Evolutionary conservation across 2,329 filamentous ascomycete species (phyloP).

Genomic region (Phaeosphaeriaceae sp.): DNA sequence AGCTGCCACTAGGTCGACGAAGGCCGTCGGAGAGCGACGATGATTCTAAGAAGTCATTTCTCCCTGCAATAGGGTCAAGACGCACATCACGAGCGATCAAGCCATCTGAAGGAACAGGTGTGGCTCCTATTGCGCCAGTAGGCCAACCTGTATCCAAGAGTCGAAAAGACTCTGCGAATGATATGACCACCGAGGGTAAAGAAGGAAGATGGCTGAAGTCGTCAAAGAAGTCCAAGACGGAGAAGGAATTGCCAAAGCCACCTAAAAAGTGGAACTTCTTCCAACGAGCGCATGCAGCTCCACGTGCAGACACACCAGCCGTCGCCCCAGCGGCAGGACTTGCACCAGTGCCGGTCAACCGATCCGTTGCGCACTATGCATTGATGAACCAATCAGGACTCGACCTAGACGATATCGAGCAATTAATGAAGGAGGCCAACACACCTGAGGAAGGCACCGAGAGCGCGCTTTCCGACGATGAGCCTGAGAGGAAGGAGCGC

Average conservation of each 20-base stretch:
- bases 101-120: slow-evolving; percentile 23
- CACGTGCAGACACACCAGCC: slow-evolving; percentile 42
- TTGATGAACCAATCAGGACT: slow-evolving; percentile 58
- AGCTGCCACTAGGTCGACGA: slow-evolving; percentile 28
- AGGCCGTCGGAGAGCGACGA: slow-evolving; percentile 48
- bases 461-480: slow-evolving; percentile 26
- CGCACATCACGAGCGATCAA: slow-evolving; percentile 38
- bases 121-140: slow-evolving; percentile 17
- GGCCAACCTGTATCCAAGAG: slow-evolving; percentile 22
- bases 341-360: slow-evolving; percentile 39
- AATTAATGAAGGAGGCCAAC: slow-evolving; percentile 53
- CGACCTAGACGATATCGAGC: slow-evolving; percentile 54
- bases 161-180: slow-evolving; percentile 35
- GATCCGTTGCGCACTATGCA: slow-evolving; percentile 64
- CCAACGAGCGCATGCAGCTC: slow-evolving; percentile 54
- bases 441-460: slow-evolving; percentile 35
- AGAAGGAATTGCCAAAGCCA: slow-evolving; percentile 45
- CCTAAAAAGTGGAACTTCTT: slow-evolving; percentile 65
- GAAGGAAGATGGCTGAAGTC: slow-evolving; percentile 49
- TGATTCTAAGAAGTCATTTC: slow-evolving; percentile 41
- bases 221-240: slow-evolving; percentile 35
- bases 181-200: slow-evolving; percentile 34
- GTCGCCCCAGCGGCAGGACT: slow-evolving; percentile 45
- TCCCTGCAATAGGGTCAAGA: slow-evolving; percentile 37
- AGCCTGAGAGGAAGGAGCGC: slow-evolving; percentile 35